Conservation (phyloP, 495 filamentous ascomycete species). For the Penicillium flavigenum region DNA sequence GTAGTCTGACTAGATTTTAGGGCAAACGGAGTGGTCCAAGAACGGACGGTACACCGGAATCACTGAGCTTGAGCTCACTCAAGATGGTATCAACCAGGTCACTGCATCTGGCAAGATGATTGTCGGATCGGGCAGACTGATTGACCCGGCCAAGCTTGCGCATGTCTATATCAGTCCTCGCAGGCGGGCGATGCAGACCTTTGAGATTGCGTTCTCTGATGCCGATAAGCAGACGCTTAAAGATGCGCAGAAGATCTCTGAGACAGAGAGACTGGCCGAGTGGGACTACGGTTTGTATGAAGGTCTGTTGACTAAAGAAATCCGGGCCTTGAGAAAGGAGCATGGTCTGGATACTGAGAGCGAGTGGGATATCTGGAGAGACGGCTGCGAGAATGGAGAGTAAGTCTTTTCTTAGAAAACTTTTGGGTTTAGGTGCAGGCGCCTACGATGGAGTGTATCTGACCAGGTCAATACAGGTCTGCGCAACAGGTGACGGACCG, state of each 20-base stretch:
- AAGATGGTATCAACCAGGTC: constrained; percentile 71
- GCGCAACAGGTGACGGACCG: constrained; percentile 60
- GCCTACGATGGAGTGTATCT: neutral
- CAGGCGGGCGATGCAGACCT: constrained; percentile 70
- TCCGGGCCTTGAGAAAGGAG: constrained; percentile 57
- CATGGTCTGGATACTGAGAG: constrained; percentile 56
- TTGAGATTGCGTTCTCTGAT: constrained; percentile 63
- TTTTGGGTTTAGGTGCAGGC: neutral
- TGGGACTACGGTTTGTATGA: constrained; percentile 93
- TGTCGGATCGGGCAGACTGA: constrained; percentile 71
- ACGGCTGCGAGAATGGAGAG: constrained; percentile 67
- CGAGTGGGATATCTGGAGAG: constrained; percentile 77
- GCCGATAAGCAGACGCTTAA: constrained; percentile 28
- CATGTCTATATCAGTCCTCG: constrained; percentile 82
- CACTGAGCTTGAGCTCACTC: constrained; percentile 79
- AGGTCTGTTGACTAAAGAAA: constrained; percentile 67
- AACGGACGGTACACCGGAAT: constrained; percentile 80
- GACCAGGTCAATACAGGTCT: constrained; percentile 24
- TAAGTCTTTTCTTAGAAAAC: constrained; percentile 20
- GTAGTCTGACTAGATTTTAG: constrained; percentile 21
- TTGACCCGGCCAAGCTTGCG: constrained; percentile 70
- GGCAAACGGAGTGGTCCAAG: constrained; percentile 87
- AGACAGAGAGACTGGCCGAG: constrained; percentile 69
- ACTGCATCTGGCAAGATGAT: constrained; percentile 65
- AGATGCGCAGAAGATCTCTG: constrained; percentile 45